Base-by-base conservation (phyloP, 148 eudicot genomes). In the Chenopodium berlandieri region DNA sequence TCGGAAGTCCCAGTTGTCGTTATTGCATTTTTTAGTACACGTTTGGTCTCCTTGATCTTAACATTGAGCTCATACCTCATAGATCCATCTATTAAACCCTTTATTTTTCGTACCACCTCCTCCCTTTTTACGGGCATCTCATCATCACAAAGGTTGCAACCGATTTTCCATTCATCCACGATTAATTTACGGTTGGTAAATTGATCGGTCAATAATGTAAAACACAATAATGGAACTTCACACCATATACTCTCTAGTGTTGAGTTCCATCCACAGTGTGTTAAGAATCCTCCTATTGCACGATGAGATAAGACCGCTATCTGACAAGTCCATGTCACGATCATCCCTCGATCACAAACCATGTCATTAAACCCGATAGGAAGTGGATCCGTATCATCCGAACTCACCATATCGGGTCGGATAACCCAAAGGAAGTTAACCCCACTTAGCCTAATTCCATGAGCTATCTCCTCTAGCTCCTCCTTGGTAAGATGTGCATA, bases 401-500 rank as follows among this genome's bases (percentile, higher is more conserved):
- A 78, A 17, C 82, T 73, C 19, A 79, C 79, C 79, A 83, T 83
- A 68, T 83, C 82, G 27, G 89, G 88, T 32, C 93, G 86, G 19
- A 93, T 78, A 67, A 88, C 97, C 97, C 97, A 90, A 70, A 91
- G 78, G 77, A 93, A 93, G 47, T 82, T 83, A 31, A 86, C 84
- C 23, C 82, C 70, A 79, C 94, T 91, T 1, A 71, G 82, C n/a
- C 76, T 75, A 11, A 93, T 88, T 23, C 97, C 97, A 60, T 81
- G 58, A n/a, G 94, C 97, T 78, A 93, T 83, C 52, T 90, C 91
- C 7, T 64, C 69, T 0, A 91, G 77, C 4, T 85, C 92, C 0
- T 66, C 69, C 65, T 83, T 89, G 25, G 78, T 75, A 11, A 88
- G 73, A 79, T 90, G 92, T 11, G 92, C 93, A 72, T 88, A 89